Conservation (phyloP, 2,329 filamentous ascomycete genomes). For the Hymenoscyphus occultus region DNA sequence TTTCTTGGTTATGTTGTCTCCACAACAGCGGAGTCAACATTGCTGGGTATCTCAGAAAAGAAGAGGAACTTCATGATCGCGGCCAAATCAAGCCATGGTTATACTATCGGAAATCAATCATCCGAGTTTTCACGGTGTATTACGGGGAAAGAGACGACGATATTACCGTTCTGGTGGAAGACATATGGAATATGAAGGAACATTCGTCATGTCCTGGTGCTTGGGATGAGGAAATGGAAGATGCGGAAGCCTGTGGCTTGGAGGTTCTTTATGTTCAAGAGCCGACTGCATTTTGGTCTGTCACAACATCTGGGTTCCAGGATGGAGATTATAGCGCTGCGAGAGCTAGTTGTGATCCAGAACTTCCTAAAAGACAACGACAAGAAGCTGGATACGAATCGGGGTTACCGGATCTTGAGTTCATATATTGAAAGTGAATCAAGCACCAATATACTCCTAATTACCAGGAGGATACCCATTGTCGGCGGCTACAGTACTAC, state of each 20-base stretch:
- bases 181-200: not conserved
- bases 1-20: not conserved
- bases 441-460: too few species aligned
- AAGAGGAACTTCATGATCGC: not conserved
- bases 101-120: not conserved
- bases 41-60: not conserved
- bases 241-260: not conserved
- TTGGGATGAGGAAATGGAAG: not conserved
- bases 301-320: not conserved
- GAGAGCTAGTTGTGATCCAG: not conserved
- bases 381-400: not conserved
- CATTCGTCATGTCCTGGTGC: not conserved
- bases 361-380: not conserved
- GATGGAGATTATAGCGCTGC: not conserved
- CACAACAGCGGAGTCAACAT: not conserved
- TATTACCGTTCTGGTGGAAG: not conserved
- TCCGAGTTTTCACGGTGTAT: not conserved
- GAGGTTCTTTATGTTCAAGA: not conserved
- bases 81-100: not conserved
- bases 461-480: too few species aligned
- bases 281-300: not conserved
- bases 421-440: not conserved
- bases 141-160: not conserved
- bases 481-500: too few species aligned
- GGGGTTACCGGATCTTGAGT: not conserved